These are phyloP conservation scores for Tinospora cordifolia DNA, from an alignment of 164 flowering plant species.

Conservation along the genomic window DNA sequence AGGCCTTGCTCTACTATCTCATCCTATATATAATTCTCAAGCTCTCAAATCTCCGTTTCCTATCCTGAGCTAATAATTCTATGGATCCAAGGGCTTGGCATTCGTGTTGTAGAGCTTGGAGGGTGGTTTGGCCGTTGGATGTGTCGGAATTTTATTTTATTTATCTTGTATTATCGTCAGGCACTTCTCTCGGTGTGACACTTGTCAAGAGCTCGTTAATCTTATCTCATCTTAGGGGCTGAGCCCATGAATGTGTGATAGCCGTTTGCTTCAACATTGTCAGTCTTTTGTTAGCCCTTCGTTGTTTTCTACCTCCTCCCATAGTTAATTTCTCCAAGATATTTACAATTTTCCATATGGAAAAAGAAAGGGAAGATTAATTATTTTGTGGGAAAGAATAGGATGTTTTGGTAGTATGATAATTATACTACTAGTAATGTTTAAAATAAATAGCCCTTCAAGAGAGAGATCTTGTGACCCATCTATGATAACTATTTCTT, in stretches of 20 bases:
- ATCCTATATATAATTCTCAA: conserved; percentile 17
- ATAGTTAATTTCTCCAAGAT: neutral
- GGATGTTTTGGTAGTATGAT: too few species aligned
- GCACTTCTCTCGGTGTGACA: conserved; percentile 14
- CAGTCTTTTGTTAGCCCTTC: conserved; percentile 10
- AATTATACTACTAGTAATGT: neutral
- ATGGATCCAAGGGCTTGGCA: conserved; percentile 13
- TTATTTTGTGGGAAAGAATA: too few species aligned
- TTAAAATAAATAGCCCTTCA: neutral
- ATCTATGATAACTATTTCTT: too few species aligned
- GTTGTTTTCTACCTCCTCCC: neutral
- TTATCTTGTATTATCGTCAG: conserved; percentile 25
- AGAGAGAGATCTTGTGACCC: too few species aligned
- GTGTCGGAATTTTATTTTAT: neutral
- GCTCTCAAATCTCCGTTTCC: neutral
- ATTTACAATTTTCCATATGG: neutral
- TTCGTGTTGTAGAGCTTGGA: neutral
- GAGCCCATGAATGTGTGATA: conserved; percentile 15
- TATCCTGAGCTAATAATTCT: neutral
- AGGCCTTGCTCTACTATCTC: neutral
- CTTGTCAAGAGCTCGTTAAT: conserved; percentile 12
- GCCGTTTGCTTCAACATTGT: neutral
- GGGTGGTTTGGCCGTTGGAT: conserved; percentile 3
- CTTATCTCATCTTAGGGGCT: conserved; percentile 18
- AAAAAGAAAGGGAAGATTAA: too few species aligned